A percentile compares a stretch with the other conserved stretches of the same genome.
Conservation (phyloP, 2,329 filamentous ascomycete species). For the Diaporthe helianthi region DNA sequence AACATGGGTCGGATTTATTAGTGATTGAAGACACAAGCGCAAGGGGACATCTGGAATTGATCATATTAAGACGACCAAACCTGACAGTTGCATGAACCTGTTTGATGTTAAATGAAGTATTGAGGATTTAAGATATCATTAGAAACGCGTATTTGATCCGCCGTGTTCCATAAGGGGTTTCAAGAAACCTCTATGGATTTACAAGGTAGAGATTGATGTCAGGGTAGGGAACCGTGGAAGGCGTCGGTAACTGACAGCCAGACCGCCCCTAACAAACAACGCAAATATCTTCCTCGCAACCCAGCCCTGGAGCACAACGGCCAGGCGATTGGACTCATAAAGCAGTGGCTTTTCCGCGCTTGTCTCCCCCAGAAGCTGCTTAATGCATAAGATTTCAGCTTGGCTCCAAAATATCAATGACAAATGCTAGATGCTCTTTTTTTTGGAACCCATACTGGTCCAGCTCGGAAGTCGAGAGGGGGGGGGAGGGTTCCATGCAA, state of each 20-base stretch:
- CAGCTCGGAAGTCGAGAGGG: not conserved
- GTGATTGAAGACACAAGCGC: too few relatives aligned
- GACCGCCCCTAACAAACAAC: too few relatives aligned
- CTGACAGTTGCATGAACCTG: not conserved
- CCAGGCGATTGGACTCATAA: not conserved
- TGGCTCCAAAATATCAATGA: not conserved
- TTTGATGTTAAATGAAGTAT: not conserved
- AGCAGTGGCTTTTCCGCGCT: not conserved
- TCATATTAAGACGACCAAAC: fast-evolving
- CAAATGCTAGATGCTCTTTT: not conserved
- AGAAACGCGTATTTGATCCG: not conserved
- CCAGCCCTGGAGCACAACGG: too few relatives aligned
- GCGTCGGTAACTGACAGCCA: not conserved
- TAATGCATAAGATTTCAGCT: not conserved
- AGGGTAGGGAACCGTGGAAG: not conserved
- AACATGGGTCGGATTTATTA: fast-evolving
- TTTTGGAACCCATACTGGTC: not conserved
- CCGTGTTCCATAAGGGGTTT: too few relatives aligned
- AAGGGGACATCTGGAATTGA: not conserved
- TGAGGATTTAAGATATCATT: not conserved
- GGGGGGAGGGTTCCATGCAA: too few relatives aligned
- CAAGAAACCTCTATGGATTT: not conserved
- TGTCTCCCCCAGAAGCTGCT: too few relatives aligned
- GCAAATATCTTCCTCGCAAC: not conserved
- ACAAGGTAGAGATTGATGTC: not conserved